Conservation (phyloP, 306 rosid genomes). For the Casuarina cunninghamiana region DNA sequence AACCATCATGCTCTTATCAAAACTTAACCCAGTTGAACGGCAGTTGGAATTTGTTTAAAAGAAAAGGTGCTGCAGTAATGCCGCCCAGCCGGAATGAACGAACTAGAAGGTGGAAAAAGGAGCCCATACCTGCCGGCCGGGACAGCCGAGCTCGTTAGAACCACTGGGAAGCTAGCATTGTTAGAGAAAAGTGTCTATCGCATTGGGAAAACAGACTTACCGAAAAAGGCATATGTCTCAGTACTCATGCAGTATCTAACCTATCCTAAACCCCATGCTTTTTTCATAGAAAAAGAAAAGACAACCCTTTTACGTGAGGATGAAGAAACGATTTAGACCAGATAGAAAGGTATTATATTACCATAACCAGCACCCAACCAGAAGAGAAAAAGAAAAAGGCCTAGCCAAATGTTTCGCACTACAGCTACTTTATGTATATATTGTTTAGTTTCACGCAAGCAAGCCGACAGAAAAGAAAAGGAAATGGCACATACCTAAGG, state of each 20-base stretch:
- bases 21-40: too few species aligned
- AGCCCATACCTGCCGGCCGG: too few species aligned
- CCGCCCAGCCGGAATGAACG: too few species aligned
- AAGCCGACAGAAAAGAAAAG: not conserved
- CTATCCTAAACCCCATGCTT: conserved; percentile 26
- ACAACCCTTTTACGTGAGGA: conserved; percentile 51
- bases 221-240: not conserved
- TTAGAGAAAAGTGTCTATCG: too few species aligned
- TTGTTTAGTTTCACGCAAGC: not conserved
- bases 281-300: conserved; percentile 24
- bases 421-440: not conserved
- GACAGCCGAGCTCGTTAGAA: too few species aligned
- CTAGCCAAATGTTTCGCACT: not conserved
- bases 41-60: too few species aligned
- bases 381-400: not conserved
- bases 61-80: too few species aligned
- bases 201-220: too few species aligned
- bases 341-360: not conserved
- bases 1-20: too few species aligned
- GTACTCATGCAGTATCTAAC: not conserved
- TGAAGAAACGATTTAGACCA: conserved; percentile 42
- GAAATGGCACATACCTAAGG: conserved; percentile 47
- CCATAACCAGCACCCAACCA: not conserved
- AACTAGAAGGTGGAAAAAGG: too few species aligned
- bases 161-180: too few species aligned